Percentiles rank a stretch among this genome's conserved stretches.
Conservation (phyloP, 305 asterid genomes). For the Striga hermonthica region DNA sequence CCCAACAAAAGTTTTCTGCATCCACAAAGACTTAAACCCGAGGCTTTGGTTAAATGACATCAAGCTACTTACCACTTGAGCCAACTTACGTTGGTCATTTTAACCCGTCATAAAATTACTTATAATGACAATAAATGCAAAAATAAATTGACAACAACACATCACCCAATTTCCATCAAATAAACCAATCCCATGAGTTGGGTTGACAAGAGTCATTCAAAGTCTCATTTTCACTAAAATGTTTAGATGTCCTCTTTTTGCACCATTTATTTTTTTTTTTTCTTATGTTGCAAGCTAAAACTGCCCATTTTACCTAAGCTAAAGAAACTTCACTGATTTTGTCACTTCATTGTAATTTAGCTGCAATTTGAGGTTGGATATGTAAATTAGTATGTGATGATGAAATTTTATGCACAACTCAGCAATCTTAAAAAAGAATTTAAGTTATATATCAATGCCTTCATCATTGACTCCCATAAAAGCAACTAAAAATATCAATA, state of each 20-base stretch:
- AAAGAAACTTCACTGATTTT: conserved; percentile 28
- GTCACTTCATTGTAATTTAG: conserved; percentile 31
- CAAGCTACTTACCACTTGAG: too few species aligned
- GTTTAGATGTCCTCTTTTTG: background rate
- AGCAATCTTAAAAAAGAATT: conserved; percentile 33
- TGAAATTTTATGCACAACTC: conserved; percentile 43
- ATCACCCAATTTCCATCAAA: too few species aligned
- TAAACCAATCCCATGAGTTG: too few species aligned
- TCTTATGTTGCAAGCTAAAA: background rate
- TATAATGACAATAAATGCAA: too few species aligned
- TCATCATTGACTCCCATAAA: background rate
- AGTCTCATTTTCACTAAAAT: too few species aligned
- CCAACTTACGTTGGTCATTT: too few species aligned
- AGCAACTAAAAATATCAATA: background rate
- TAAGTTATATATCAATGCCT: conserved; percentile 9
- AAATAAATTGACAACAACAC: too few species aligned
- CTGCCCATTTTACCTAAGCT: conserved; percentile 26
- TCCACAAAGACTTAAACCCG: too few species aligned
- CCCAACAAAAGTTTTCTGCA: too few species aligned
- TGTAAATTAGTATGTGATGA: conserved; percentile 27
- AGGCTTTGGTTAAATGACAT: too few species aligned
- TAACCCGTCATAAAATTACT: too few species aligned
- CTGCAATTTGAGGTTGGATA: conserved; percentile 33
- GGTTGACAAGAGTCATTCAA: too few species aligned
- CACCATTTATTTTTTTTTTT: background rate